Base-by-base conservation (phyloP, 495 filamentous ascomycete species). In the Rhypophila decipiens region DNA sequence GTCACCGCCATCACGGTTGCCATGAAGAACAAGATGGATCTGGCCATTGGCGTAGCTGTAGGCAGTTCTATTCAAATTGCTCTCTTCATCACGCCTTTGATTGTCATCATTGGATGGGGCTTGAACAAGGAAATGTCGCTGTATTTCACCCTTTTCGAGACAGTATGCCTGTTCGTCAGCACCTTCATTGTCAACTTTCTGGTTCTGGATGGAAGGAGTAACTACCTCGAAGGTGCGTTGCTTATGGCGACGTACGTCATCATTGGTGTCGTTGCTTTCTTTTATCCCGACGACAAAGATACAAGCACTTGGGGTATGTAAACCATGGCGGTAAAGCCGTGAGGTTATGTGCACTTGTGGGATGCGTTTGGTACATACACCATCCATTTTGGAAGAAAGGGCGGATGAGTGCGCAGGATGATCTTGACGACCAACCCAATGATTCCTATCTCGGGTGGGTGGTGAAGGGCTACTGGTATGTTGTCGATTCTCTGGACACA, bases 11-110 rank as follows among this genome's bases (percentile, higher is more conserved):
- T 94, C 42, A 86, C 77, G 13, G 88, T 90, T 5, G 87, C 87
- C 11, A 71, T 74, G 35, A 90, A 90, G 70, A 90, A 91, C 68
- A 94, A 94, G 67, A 90, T 91, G 87, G 87, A 91, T 70, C 67
- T 91, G 27, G 80, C 88, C 1, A 87, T 94, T 49, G 88, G 85
- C 54, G 85, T 91, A 20, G 86, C 87, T 2, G 78, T 91, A 7
- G 88, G 88, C 17, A 84, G 78, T 44, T 84, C 78, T 52, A 90
- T 94, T 59, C 88, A 91, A 64, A 80, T 83, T 66, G 86, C 88
- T 9, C 73, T 94, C 40, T 90, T 91, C 66, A 79, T 94, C 29
- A 91, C 87, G 1, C 88, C 88, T 0, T 64, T 91, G 39, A 75
- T 89, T 15, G 86, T 94, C 17, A 76, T 90, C 13, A 70, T 90